phyloP scores from a whole-genome alignment of 2,329 filamentous ascomycete genomes.

The Penicillium corylophilum region DNA sequence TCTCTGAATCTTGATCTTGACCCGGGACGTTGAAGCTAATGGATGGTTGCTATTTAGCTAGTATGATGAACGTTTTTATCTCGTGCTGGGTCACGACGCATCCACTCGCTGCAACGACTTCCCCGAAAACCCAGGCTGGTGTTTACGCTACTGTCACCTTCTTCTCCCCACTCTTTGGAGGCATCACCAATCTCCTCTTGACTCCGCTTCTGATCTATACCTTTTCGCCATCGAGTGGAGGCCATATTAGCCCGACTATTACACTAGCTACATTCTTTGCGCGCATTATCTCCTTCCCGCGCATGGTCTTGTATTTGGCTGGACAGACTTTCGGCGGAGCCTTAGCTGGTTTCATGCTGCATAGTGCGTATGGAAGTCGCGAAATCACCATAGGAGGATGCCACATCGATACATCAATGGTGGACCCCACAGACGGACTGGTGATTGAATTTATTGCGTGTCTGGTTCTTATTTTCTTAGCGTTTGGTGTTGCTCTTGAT shows the following conservation, averaged over 20 bases:
- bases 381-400: slow-evolving; percentile 36
- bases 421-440: slow-evolving; percentile 44
- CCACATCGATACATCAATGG: slow-evolving; percentile 36
- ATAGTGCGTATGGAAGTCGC: slow-evolving; percentile 28
- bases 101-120: not conserved
- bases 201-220: slow-evolving; percentile 52
- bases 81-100: no score
- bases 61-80: no score
- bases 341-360: slow-evolving; percentile 46
- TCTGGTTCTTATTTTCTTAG: slow-evolving; percentile 50
- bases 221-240: slow-evolving; percentile 51
- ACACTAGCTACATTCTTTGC: slow-evolving; percentile 55
- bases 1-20: no score
- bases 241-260: slow-evolving; percentile 56
- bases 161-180: slow-evolving; percentile 34
- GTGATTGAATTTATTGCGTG: slow-evolving; percentile 50
- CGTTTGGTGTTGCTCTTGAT: slow-evolving; percentile 55
- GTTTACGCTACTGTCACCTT: slow-evolving; percentile 30
- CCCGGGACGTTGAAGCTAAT: no score
- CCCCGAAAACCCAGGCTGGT: slow-evolving; percentile 20
- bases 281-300: slow-evolving; percentile 50
- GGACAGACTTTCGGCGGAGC: slow-evolving; percentile 49
- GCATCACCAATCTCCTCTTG: slow-evolving; percentile 43
- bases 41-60: no score
- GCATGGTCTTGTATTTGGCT: slow-evolving; percentile 49